These are phyloP conservation scores for Lavandula angustifolia DNA, from an alignment of 257 asterid genomes.

Conservation along the genomic window DNA sequence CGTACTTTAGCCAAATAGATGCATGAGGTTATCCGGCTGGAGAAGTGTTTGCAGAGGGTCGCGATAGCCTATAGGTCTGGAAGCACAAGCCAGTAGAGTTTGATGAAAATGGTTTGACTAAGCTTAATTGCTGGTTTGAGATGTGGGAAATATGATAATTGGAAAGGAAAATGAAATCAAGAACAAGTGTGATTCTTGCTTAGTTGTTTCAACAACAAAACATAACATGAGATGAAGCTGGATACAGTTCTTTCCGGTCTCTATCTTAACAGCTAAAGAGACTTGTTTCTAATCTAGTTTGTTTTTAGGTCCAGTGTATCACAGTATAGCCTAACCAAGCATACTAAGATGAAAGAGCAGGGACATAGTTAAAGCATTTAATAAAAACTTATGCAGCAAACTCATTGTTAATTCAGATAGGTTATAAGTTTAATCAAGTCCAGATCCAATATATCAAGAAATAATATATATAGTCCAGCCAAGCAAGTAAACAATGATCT, in stretches of 20 bases:
- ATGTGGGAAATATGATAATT: not conserved
- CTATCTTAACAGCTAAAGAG: too few species aligned
- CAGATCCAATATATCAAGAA: not conserved
- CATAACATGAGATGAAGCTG: too few species aligned
- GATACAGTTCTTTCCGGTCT: too few species aligned
- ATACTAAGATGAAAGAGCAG: not conserved
- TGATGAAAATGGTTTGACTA: slow-evolving; percentile 5
- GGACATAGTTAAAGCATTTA: not conserved
- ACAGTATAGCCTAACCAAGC: not conserved
- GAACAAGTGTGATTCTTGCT: not conserved
- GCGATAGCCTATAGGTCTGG: too few species aligned
- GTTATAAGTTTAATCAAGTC: not conserved
- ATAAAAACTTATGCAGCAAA: slow-evolving; percentile 8
- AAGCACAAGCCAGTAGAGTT: too few species aligned
- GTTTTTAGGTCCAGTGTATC: slow-evolving; percentile 3
- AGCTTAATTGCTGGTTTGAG: not conserved
- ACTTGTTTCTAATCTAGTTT: too few species aligned
- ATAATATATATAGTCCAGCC: slow-evolving; percentile 15
- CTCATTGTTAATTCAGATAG: not conserved
- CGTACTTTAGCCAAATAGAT: not conserved
- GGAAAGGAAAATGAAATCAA: not conserved
- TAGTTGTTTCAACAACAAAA: too few species aligned
- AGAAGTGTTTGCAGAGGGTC: too few species aligned
- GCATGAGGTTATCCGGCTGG: too few species aligned
- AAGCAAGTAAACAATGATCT: slow-evolving; percentile 18